A percentile compares a stretch with the other conserved stretches of the same genome.
phyloP scores from a whole-genome alignment of 2,329 filamentous ascomycete genomes.

The Colletotrichum shisoi region DNA sequence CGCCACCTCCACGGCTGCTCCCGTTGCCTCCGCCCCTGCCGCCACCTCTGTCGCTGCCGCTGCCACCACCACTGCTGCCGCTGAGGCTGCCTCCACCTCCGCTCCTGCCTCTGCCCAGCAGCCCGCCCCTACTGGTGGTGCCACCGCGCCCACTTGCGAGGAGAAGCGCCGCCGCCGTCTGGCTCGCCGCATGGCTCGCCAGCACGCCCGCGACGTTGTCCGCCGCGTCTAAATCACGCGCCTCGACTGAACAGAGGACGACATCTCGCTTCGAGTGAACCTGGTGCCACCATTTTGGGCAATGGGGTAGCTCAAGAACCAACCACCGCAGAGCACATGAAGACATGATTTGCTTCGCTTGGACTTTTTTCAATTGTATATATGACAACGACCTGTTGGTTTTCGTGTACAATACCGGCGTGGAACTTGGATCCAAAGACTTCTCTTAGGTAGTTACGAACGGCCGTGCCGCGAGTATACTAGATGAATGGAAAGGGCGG shows the following conservation, averaged over 20 bases:
- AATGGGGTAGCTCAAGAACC: neutral
- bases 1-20: conserved; percentile 42
- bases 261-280: neutral
- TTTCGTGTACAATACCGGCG: conserved; percentile 24
- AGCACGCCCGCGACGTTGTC: conserved; percentile 38
- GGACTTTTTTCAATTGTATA: conserved; percentile 36
- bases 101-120: conserved; percentile 11
- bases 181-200: conserved; percentile 37
- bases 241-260: neutral
- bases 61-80: conserved; percentile 39
- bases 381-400: conserved; percentile 28
- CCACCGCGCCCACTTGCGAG: conserved; percentile 21
- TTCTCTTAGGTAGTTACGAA: conserved; percentile 5
- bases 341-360: conserved; percentile 28
- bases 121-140: conserved; percentile 7
- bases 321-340: conserved; percentile 11
- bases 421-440: conserved; percentile 18
- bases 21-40: conserved; percentile 42
- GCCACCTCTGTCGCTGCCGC: conserved; percentile 41
- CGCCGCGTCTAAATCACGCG: conserved; percentile 13
- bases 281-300: neutral
- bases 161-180: conserved; percentile 39
- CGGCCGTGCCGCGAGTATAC: conserved; percentile 32
- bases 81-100: conserved; percentile 28
- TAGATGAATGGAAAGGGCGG: conserved; percentile 35